Evolutionary conservation across 179 eudicot genomes (phyloP).

Genomic region (Actinidia arguta): DNA sequence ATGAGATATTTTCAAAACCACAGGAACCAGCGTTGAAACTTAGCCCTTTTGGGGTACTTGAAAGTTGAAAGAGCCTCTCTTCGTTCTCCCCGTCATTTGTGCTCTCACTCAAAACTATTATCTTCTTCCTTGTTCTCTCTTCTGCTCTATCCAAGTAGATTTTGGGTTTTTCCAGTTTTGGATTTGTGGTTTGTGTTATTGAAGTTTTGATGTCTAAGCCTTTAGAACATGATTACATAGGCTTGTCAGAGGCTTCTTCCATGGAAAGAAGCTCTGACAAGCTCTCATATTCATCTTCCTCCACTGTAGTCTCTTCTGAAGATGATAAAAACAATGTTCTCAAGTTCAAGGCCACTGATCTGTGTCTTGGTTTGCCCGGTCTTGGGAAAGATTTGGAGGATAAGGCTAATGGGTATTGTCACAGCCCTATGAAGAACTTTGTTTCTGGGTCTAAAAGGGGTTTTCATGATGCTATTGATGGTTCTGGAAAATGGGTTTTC

Average conservation of each 20-base stretch:
- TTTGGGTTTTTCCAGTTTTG: background rate
- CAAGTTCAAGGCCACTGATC: conserved; percentile 63
- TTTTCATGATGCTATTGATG: conserved; percentile 68
- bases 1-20: too few species aligned
- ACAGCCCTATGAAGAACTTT: conserved; percentile 37
- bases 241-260: conserved; percentile 53
- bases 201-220: conserved; percentile 49
- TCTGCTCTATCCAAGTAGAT: background rate
- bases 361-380: conserved; percentile 87
- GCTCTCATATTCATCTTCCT: conserved; percentile 27
- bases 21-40: too few species aligned
- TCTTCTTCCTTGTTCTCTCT: background rate
- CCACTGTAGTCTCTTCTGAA: conserved; percentile 20
- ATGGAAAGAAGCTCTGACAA: conserved; percentile 50
- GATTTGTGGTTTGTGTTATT: background rate
- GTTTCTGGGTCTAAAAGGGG: conserved; percentile 75
- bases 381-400: conserved; percentile 48
- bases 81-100: background rate
- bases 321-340: conserved; percentile 36
- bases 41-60: too few species aligned
- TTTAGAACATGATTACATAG: conserved; percentile 70
- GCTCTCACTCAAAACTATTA: background rate
- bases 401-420: conserved; percentile 29
- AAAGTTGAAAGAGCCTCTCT: conserved; percentile 1
- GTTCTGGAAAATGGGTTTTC: conserved; percentile 73